Evolutionary conservation across 257 asterid genomes (phyloP).

Genomic region (Jasminum sambac): DNA sequence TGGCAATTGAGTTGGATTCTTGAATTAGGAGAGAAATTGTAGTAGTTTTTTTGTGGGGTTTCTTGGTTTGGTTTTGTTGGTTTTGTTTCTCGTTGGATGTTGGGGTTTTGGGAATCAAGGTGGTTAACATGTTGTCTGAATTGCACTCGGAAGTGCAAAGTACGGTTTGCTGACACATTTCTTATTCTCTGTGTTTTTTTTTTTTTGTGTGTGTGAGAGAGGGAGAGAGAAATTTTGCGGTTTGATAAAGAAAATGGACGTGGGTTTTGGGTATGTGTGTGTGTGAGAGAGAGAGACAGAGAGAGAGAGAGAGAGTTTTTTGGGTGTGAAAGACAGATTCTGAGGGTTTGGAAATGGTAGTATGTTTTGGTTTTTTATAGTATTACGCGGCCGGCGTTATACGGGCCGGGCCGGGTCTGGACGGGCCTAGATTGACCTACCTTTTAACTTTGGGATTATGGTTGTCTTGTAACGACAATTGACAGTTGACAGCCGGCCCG

Average conservation of each 20-base stretch:
- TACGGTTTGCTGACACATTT: constrained; percentile 50
- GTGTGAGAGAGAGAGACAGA: not conserved
- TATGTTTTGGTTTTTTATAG: not conserved
- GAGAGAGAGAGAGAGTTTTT: too few relatives aligned
- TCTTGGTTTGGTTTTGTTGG: constrained; percentile 1
- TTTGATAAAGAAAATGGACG: constrained; percentile 5
- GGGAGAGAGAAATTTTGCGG: constrained; percentile 17
- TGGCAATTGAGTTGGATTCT: constrained; percentile 45
- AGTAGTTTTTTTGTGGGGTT: constrained; percentile 22
- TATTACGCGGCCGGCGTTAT: not conserved
- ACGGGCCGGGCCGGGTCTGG: not conserved
- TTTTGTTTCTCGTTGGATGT: constrained; percentile 42
- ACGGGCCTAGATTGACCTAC: too few relatives aligned
- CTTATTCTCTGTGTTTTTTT: not conserved
- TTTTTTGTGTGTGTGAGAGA: not conserved
- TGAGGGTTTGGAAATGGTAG: not conserved
- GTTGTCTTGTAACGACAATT: not conserved
- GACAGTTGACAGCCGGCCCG: not conserved
- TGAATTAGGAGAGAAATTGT: constrained; percentile 33
- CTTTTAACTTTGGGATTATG: too few relatives aligned
- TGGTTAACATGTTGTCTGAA: not conserved
- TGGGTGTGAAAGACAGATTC: too few relatives aligned
- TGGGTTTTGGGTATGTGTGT: not conserved
- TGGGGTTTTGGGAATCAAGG: constrained; percentile 14
- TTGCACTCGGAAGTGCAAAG: not conserved